These are phyloP conservation scores for Anisodus tanguticus DNA, from an alignment of 257 asterid species.

Conservation along the genomic window DNA sequence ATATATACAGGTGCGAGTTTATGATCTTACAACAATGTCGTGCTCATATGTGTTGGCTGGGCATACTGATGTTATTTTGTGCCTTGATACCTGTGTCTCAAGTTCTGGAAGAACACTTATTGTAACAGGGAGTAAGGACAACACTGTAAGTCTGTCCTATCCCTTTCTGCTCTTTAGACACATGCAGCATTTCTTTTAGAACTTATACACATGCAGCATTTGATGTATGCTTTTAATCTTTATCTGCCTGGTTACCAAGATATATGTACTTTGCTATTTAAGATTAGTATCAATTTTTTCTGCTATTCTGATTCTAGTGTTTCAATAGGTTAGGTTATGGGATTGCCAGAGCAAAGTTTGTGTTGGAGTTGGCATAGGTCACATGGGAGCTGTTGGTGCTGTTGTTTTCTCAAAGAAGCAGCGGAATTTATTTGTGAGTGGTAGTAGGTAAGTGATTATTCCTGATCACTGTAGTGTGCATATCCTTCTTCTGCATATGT, in stretches of 20 bases:
- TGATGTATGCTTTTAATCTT: not conserved
- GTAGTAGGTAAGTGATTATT: conserved; percentile 71
- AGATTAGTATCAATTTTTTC: not conserved
- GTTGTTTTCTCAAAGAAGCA: conserved; percentile 80
- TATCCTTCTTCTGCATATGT: not conserved
- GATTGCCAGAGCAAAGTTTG: conserved; percentile 67
- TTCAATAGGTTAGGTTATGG: conserved; percentile 90
- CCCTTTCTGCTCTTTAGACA: conserved; percentile 8
- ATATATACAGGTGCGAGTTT: conserved; percentile 76
- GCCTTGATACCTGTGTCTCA: conserved; percentile 81
- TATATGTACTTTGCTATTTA: conserved; percentile 12
- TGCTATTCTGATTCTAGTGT: conserved; percentile 35
- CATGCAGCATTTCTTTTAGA: not conserved
- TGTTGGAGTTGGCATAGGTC: conserved; percentile 89
- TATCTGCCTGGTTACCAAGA: conserved; percentile 28
- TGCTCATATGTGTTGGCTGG: conserved; percentile 92
- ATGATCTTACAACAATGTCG: conserved; percentile 94
- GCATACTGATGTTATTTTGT: conserved; percentile 79
- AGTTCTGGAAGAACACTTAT: conserved; percentile 70
- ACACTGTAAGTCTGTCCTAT: conserved; percentile 56
- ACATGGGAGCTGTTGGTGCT: conserved; percentile 88
- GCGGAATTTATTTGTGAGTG: conserved; percentile 80
- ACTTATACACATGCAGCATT: conserved; percentile 25
- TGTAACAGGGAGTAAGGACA: conserved; percentile 95
- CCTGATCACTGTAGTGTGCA: not conserved